Base-by-base conservation (phyloP, 1,284 basidiomycete genomes). In the Fomitopsis pinicola region DNA sequence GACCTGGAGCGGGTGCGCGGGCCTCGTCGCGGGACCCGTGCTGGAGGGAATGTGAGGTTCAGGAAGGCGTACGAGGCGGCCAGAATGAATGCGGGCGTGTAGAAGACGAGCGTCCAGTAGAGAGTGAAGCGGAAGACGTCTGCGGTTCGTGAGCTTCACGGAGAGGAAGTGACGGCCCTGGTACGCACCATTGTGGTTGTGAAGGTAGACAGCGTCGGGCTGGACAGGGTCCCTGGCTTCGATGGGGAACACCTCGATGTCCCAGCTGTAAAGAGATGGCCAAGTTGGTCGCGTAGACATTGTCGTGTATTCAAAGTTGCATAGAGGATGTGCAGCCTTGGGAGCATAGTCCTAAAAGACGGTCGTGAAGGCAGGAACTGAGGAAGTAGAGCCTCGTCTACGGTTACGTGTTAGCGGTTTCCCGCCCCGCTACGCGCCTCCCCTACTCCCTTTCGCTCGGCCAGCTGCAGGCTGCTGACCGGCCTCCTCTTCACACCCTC, bases 121-220 rank as follows among this genome's bases (percentile, higher is more conserved):
- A 95, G 78, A 9, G 91, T 95, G 76, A 92, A 95, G 33, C 79
- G 80, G 77, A 93, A 95, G 59, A 94, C 78, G 62, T 91, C 92
- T 94, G 64, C 30, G 54, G 36, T 7, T 14, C 38, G 40, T 50
- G 35, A 35, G 42, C n/a, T 44, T 36, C 58, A 61, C 38, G 9
- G 26, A 33, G 33, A 50, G 33, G n/a, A 22, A n/a, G 19, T 55
- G 30, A 28, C 15, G 38, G 30, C 33, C 28, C 28, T 3, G 36
- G 42, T 15, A 65, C 73, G 52, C 60, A 77, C 77, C 76, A 54
- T 71, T 66, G 1, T 69, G 63, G 42, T 75, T 62, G 45, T 69
- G 66, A 12, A 78, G 65, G 63, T 78, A 78, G 38, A 56, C 61
- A 15, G 73, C 77, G 17, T 59, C 59, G 0, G 69, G 68, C 59